Evolutionary conservation across 2,329 filamentous ascomycete species (phyloP).

Genomic region (Trichoderma pleuroti): DNA sequence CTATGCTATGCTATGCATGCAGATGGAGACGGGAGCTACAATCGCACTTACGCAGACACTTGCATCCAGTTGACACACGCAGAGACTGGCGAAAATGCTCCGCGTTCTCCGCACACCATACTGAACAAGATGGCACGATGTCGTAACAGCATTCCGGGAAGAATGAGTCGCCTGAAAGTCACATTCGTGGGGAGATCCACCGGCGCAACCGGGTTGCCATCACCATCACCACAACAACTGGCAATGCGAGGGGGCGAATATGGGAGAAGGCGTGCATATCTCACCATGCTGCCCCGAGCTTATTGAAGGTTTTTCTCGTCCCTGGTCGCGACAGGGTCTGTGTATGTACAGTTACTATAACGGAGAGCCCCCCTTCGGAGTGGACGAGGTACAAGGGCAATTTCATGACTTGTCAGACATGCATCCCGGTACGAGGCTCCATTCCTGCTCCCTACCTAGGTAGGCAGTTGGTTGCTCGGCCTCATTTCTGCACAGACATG

Average conservation of each 20-base stretch:
- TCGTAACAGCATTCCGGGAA: neutral
- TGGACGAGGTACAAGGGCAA: neutral
- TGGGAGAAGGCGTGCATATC: neutral
- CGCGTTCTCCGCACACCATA: conserved; percentile 10
- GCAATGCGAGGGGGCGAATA: conserved; percentile 7
- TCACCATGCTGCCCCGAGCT: neutral
- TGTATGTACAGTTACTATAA: neutral
- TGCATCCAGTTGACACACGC: neutral
- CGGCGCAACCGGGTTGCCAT: neutral
- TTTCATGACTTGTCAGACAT: conserved; percentile 15
- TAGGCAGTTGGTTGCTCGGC: neutral
- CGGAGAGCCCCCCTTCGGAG: conserved; percentile 1
- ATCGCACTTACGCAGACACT: conserved; percentile 13
- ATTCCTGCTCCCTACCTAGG: conserved; percentile 10
- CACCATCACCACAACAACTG: neutral
- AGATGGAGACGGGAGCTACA: conserved; percentile 17
- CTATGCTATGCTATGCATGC: conserved; percentile 15
- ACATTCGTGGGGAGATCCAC: conserved; percentile 17
- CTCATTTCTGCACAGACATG: conserved; percentile 3
- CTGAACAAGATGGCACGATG: neutral
- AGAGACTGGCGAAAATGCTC: conserved; percentile 12
- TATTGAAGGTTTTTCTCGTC: neutral
- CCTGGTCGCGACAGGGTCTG: neutral
- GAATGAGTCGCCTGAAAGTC: conserved; percentile 11
- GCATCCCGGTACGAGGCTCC: conserved; percentile 8